Conservation (phyloP, 1,284 basidiomycete species). For the Coniferiporia sulphurascens region DNA sequence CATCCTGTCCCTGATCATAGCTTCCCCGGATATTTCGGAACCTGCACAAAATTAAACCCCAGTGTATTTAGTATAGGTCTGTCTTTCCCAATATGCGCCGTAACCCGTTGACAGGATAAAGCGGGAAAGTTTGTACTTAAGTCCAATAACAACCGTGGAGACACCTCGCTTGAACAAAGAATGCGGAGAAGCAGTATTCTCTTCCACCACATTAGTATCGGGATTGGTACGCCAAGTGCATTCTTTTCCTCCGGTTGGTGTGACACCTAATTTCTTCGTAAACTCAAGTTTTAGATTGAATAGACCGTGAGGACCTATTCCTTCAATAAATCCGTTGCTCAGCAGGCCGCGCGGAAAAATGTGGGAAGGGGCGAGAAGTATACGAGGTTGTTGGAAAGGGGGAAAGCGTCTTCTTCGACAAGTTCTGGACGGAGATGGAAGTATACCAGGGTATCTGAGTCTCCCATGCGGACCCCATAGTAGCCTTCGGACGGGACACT, state of each 20-base stretch:
- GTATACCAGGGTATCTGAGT: background rate
- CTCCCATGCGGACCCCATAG: background rate
- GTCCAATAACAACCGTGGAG: background rate
- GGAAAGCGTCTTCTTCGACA: background rate
- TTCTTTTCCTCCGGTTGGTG: background rate
- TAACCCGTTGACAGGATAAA: background rate
- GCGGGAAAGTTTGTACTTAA: background rate
- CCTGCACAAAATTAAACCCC: background rate
- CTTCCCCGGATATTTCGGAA: background rate
- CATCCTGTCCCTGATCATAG: background rate
- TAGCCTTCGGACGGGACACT: no score
- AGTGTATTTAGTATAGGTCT: background rate
- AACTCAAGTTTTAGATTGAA: background rate
- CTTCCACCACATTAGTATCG: background rate
- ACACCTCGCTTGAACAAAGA: background rate
- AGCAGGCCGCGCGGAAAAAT: background rate
- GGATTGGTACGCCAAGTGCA: background rate
- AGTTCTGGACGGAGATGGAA: background rate
- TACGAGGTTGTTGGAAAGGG: background rate
- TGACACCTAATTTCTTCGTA: background rate
- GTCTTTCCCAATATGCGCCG: background rate
- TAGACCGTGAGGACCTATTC: background rate
- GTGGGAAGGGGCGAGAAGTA: background rate
- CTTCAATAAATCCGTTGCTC: background rate
- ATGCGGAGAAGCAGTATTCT: background rate